Evolutionary conservation across 1,284 basidiomycete species (phyloP).

Genomic region (Ceratobasidium sp.): DNA sequence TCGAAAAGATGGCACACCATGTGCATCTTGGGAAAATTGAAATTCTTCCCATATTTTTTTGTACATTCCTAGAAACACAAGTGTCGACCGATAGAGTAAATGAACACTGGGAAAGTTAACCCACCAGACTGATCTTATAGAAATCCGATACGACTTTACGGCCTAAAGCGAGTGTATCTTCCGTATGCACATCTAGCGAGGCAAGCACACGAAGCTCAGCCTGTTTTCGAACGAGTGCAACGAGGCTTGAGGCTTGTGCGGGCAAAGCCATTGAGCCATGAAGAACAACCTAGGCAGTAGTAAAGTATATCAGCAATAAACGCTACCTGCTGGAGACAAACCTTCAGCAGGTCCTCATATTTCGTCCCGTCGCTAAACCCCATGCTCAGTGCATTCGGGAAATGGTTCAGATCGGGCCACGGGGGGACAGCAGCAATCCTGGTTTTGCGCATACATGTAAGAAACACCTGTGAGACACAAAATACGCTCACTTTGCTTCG

Average conservation of each 20-base stretch:
- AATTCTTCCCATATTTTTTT: not conserved
- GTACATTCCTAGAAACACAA: not conserved
- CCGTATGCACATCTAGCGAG: not conserved
- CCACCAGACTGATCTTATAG: not conserved
- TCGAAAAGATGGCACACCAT: not conserved
- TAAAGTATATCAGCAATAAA: not conserved
- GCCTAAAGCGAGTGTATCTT: not conserved
- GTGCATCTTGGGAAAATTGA: conserved; percentile 10
- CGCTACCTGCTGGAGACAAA: not conserved
- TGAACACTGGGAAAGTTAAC: too few relatives aligned
- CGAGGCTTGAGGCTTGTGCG: not conserved
- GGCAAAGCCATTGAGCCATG: not conserved
- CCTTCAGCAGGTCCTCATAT: not conserved
- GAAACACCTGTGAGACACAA: not conserved
- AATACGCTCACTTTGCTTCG: not conserved
- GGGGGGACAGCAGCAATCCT: not conserved
- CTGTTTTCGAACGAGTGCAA: not conserved
- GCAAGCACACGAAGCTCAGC: conserved; percentile 2
- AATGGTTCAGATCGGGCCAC: not conserved
- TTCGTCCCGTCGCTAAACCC: not conserved
- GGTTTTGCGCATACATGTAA: not conserved
- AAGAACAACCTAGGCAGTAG: not conserved
- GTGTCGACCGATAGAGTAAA: not conserved
- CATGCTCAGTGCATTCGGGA: not conserved
- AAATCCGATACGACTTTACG: not conserved